Conservation (phyloP, 306 rosid species). For the Oxytropis ochrocephala region DNA sequence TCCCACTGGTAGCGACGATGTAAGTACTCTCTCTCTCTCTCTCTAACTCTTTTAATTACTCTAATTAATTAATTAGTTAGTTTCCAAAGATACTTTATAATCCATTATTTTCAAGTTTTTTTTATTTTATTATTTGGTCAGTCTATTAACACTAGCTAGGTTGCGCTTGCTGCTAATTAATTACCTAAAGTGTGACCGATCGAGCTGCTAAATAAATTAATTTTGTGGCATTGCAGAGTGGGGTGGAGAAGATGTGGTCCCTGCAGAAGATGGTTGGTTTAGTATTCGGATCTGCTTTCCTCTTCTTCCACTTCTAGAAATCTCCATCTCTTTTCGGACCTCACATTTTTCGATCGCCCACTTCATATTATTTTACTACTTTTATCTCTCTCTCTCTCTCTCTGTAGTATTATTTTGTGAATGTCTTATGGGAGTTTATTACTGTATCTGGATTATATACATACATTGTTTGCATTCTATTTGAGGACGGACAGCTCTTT, state of each 20-base stretch:
- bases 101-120: too few species aligned
- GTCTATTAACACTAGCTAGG: neutral
- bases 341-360: neutral
- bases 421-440: slow-evolving; percentile 31
- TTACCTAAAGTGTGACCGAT: neutral
- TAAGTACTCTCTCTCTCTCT: slow-evolving; percentile 11
- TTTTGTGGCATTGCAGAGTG: slow-evolving; percentile 57
- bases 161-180: neutral
- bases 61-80: too few species aligned
- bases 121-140: neutral
- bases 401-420: slow-evolving; percentile 22
- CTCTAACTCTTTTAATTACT: neutral
- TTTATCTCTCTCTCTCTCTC: slow-evolving; percentile 21
- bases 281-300: slow-evolving; percentile 41
- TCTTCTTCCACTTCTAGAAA: slow-evolving; percentile 48
- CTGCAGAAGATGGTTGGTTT: slow-evolving; percentile 52
- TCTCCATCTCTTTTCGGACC: neutral
- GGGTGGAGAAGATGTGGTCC: slow-evolving; percentile 56
- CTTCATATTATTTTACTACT: slow-evolving; percentile 12
- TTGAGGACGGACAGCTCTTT: too few species aligned
- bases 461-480: slow-evolving; percentile 58
- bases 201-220: neutral
- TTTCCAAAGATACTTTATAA: too few species aligned
- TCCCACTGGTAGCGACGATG: slow-evolving; percentile 47
- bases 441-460: slow-evolving; percentile 33